Evolutionary conservation across 495 filamentous ascomycete genomes (phyloP).

Genomic region (Penicillium bovifimosum): DNA sequence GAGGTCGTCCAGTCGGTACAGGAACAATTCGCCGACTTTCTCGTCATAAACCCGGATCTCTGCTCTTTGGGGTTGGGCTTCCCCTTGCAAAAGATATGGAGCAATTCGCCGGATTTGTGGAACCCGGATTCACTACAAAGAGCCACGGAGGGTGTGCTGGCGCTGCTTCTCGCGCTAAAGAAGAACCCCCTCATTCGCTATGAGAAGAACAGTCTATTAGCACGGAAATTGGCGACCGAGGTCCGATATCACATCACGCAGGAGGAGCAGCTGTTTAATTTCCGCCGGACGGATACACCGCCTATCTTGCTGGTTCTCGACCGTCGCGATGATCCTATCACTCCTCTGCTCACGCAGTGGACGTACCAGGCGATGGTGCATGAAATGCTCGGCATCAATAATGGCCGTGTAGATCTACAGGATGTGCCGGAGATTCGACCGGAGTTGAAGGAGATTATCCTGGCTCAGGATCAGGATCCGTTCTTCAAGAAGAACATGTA

Average conservation of each 20-base stretch:
- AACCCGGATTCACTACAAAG: conserved; percentile 80
- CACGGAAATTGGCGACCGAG: conserved; percentile 89
- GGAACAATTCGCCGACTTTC: conserved; percentile 92
- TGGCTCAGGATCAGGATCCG: conserved; percentile 96
- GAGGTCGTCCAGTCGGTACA: conserved; percentile 90
- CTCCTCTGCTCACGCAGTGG: conserved; percentile 95
- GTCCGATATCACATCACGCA: conserved; percentile 88
- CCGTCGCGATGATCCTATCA: conserved; percentile 90
- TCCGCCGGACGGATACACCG: conserved; percentile 89
- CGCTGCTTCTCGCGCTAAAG: conserved; percentile 77
- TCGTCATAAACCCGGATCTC: conserved; percentile 90
- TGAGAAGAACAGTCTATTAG: conserved; percentile 83
- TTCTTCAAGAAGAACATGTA: conserved; percentile 99
- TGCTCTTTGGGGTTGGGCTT: conserved; percentile 75
- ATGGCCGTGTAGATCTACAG: conserved; percentile 82
- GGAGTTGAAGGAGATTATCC: conserved; percentile 89
- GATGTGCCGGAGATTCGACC: conserved; percentile 83
- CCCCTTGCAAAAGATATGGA: conserved; percentile 71
- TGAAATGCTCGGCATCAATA: conserved; percentile 86
- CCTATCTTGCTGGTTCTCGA: conserved; percentile 89
- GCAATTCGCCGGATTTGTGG: conserved; percentile 76
- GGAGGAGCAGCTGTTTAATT: conserved; percentile 96
- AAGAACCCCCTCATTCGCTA: conserved; percentile 95
- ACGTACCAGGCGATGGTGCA: conserved; percentile 99
- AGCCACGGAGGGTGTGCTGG: conserved; percentile 79